Evolutionary conservation across 2,329 filamentous ascomycete species (phyloP).

Genomic region (Knoxdaviesia capensis): DNA sequence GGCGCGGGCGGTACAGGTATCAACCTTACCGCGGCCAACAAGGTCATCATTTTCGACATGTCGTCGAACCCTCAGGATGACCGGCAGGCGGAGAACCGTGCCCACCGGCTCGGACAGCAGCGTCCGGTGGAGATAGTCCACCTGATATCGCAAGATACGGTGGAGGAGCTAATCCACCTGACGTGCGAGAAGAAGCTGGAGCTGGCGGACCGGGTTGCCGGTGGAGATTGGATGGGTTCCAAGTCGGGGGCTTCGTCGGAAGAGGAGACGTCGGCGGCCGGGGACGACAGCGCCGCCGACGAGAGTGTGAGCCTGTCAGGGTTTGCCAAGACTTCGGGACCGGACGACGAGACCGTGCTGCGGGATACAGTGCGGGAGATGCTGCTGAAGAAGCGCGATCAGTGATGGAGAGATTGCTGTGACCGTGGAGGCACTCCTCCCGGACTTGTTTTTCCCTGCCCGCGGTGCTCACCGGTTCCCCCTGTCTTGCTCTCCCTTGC

Average conservation of each 20-base stretch:
- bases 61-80: conserved; percentile 98
- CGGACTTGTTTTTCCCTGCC: no score
- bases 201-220: conserved; percentile 42
- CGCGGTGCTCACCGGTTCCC: no score
- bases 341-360: neutral
- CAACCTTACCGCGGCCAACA: conserved; percentile 88
- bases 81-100: conserved; percentile 93
- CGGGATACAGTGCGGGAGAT: conserved; percentile 2
- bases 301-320: neutral
- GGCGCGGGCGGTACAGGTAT: conserved; percentile 93
- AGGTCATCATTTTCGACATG: conserved; percentile 91
- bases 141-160: conserved; percentile 59
- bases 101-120: conserved; percentile 83
- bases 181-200: conserved; percentile 86
- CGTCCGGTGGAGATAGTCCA: conserved; percentile 78
- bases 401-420: neutral
- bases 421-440: neutral
- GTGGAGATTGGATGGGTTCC: conserved; percentile 25
- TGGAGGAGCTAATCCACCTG: conserved; percentile 85
- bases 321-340: neutral
- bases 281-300: neutral
- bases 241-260: conserved; percentile 38
- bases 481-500: neutral
- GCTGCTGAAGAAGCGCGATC: conserved; percentile 1
- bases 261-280: conserved; percentile 31